Base-by-base conservation (phyloP, 805 yeast species). In the Cephaloascus albidus region DNA sequence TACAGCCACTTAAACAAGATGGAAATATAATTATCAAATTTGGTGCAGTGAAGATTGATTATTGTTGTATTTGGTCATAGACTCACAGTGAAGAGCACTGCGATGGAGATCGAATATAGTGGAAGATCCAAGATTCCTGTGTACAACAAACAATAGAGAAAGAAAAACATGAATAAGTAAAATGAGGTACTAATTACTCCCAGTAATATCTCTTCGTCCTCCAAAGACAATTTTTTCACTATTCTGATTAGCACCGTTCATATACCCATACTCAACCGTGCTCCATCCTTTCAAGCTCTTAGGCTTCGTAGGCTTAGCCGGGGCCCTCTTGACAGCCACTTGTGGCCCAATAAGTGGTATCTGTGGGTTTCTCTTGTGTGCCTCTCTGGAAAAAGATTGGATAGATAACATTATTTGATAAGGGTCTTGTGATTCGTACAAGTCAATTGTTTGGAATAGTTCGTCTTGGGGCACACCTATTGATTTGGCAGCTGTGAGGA, bases 381-480 rank as follows among this genome's bases (percentile, higher is more conserved):
- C 82, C 40, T 76, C 66, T 42, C 95, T 65, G 1, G 93, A 82
- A 35, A 86, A 65, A 2, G 94, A 76, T 50, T 82, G 79, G 33
- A 86, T 61, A 1, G 89, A 73, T 48, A 83, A 78, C n/a, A 81
- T 59, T 1, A 86, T 86, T 46, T 82, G 85, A 37, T 85, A 82
- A 1, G 90, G 87, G 53, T 86, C 94, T 47, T 75, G 71, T 20
- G 61, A 58, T 53, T 86, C 95, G 47, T 64, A 86, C 41, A 86
- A 63, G 54, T 86, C 95, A 4, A 72, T 61, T 0, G 95, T 86
- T 48, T 82, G 88, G 54, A 86, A 86, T 37, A 83, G 59, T 54
- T 86, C 95, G 52, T 84, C 88, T 46, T 83, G 82, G 4, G 88
- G 85, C 2, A 86, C 78, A 2, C 90, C 90, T 38, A 78, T 64